Base-by-base conservation (phyloP, 1,284 basidiomycete species). In the Anthracocystis panici-leucophaei region DNA sequence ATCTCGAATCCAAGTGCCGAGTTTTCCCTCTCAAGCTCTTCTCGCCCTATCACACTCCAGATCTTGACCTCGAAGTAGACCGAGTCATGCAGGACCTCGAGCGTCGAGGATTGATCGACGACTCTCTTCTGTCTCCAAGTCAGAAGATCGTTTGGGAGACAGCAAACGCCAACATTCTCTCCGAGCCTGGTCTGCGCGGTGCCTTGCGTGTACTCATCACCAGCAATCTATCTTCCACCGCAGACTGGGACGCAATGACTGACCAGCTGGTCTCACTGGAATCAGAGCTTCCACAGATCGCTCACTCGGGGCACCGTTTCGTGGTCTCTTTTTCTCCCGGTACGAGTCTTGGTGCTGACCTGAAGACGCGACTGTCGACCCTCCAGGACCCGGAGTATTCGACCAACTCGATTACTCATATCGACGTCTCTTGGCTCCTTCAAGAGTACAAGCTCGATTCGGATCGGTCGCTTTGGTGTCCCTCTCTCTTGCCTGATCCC, bases 301-400 rank as follows among this genome's bases (percentile, higher is more conserved):
- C 38, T 16, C 7, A 35, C 2, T 16, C 21, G 5, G 20, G 27
- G 14, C 21, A 8, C 0, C n/a, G 21, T 10, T 1, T 45, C 14
- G 51, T 75, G 21, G 59, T 75, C 51, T 65, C 62, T 5, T 46
- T 75, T 10, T 67, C 62, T 16, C 72, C 72, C 6, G 63, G 72
- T 12, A 50, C 44, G 20, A 57, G 56, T 42, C 66, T 75, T 12
- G 72, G 55, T 2, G 35, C 44, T 6, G 72, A 75, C 41, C 38
- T 72, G 16, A 46, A 23, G 23, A 56, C 23, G 23, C 63, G 60
- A 14, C 52, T 59, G 5, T 48, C 44, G 2, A 21, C 31, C 20
- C 60, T 54, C 8, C 9, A 23, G 14, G 48, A 46, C 11, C 9
- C 23, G n/a, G 2, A 21, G 4, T 7, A 8, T 8, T 23, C 40